Evolutionary conservation across 805 yeast genomes (phyloP), one percentile per base, ranked within the genome.

Genomic region (Saccharomycopsis schoenii): DNA sequence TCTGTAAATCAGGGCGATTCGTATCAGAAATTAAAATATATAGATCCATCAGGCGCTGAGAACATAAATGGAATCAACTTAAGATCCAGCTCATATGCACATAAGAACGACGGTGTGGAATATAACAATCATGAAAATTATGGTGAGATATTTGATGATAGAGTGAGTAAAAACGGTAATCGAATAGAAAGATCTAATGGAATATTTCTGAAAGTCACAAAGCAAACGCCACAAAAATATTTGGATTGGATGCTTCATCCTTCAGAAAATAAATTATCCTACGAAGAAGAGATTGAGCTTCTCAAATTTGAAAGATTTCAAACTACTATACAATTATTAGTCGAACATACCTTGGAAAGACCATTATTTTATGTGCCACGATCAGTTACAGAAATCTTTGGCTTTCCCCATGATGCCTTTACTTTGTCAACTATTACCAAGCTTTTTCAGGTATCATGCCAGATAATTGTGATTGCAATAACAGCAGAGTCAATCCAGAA

Each of bases 341-440:
- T 47, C 8, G 52, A 17, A 17, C 52, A 47, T 47, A 47, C 56
- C 14, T 47, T 62, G 3, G 52, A 54, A 37, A 39, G 39, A 21
- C 63, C 61, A 15, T 56, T 64, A 17, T 58, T 64, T 55, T 15
- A 10, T 6, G 39, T 59, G 12, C 66, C 66, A 6, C 50, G 37
- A 36, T 24, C 51, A 2, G 14, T 62, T 11, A 17, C 21, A 9
- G 43, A 21, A 9, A 29, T 58, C 5, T 60, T 64, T 19, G 65
- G 63, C 4, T 43, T 61, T 47, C 64, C 66, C 1, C 37, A 14
- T 8, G 60, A 59, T 57, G 56, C 60, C 14, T 55, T 64, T 55
- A 62, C 61, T 21, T 17, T 64, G 12, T 42, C 43, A 15, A 36
- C 61, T 14, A 50, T 62, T n/a, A 41, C 57, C 17, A 61, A 64